Evolutionary conservation across 352 stramenopile genomes (phyloP).

Genomic region (Phytophthora citrophthora): DNA sequence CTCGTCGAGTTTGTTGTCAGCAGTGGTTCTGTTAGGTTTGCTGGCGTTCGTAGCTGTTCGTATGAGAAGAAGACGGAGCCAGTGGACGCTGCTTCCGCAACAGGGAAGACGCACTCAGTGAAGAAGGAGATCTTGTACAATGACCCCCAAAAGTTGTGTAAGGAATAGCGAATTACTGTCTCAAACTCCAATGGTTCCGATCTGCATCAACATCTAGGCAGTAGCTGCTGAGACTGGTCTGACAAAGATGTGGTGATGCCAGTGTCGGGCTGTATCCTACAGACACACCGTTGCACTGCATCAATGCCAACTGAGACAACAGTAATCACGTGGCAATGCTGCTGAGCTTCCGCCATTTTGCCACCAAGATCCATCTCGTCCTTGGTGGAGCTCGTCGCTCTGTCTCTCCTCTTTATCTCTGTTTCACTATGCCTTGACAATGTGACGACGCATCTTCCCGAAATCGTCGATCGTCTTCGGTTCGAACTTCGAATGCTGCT

Average conservation of each 20-base stretch:
- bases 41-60: conserved; percentile 19
- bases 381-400: background rate
- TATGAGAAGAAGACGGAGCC: conserved; percentile 18
- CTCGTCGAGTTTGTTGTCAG: conserved; percentile 20
- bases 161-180: background rate
- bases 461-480: conserved; percentile 4
- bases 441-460: background rate
- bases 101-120: conserved; percentile 26
- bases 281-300: background rate
- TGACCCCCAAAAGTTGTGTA: conserved; percentile 4
- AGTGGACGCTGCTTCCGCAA: conserved; percentile 26
- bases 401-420: conserved; percentile 1
- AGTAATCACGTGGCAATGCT: background rate
- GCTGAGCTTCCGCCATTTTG: too few relatives aligned
- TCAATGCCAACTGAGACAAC: background rate
- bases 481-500: background rate
- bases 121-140: background rate
- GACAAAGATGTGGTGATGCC: conserved; percentile 11
- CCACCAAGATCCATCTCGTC: background rate
- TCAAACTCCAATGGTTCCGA: background rate
- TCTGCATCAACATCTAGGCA: background rate
- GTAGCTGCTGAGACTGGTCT: background rate
- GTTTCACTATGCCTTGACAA: background rate
- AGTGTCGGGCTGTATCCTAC: conserved; percentile 10
- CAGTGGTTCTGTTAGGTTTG: conserved; percentile 6